Evolutionary conservation across 495 filamentous ascomycete genomes (phyloP).

Genomic region (Tuber aestivum): DNA sequence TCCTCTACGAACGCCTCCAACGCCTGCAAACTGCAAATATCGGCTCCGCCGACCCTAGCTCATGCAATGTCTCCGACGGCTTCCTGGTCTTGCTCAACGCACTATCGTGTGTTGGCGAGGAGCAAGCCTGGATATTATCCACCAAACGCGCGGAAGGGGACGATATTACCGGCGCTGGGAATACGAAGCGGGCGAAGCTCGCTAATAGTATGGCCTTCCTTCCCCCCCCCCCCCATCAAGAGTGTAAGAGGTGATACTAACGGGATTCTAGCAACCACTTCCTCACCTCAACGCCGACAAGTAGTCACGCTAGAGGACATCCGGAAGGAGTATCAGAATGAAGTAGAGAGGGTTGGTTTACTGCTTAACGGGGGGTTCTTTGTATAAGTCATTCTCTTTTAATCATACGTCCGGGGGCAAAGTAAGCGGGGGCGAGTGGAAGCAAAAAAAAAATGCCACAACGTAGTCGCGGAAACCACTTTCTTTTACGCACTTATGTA

Average conservation of each 20-base stretch:
- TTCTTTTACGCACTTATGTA: background rate
- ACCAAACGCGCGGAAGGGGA: conserved; percentile 45
- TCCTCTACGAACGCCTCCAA: conserved; percentile 63
- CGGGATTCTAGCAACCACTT: background rate
- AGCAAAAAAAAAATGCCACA: background rate
- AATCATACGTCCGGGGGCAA: background rate
- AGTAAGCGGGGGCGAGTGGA: background rate
- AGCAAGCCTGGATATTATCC: conserved; percentile 64
- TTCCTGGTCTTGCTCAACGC: conserved; percentile 85
- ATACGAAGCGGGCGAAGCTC: conserved; percentile 45
- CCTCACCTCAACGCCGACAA: background rate
- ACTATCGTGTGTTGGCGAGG: conserved; percentile 70
- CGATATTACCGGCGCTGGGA: conserved; percentile 31
- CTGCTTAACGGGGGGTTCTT: conserved; percentile 42
- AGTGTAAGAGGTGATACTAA: conserved; percentile 1
- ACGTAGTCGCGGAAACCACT: background rate
- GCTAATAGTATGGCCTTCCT: conserved; percentile 23
- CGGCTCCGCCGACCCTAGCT: conserved; percentile 50
- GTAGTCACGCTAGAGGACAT: conserved; percentile 78
- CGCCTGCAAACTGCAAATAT: conserved; percentile 53
- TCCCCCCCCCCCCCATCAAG: conserved; percentile 16
- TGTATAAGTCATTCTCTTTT: conserved; percentile 23
- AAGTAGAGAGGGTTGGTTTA: conserved; percentile 65
- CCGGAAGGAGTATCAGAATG: conserved; percentile 73
- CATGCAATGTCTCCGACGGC: conserved; percentile 56